Evolutionary conservation across 169 alveolate species (phyloP), one percentile per base, ranked within the genome.

Genomic region (Hammondia hammondi): DNA sequence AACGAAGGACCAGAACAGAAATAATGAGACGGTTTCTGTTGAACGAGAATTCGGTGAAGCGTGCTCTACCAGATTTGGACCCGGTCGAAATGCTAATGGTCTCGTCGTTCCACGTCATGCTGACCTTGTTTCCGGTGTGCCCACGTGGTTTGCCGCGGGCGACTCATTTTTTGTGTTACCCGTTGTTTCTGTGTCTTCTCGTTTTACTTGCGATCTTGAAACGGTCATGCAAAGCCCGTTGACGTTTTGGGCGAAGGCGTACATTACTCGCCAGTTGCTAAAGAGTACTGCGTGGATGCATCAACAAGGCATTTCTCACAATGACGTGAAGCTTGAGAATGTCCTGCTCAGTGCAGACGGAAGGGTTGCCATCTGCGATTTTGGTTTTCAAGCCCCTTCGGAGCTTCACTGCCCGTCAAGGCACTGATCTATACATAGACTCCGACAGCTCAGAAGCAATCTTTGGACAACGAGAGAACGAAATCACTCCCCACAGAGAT

Each of bases 281-380:
- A 17, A 67, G 35, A 67, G 77, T 29, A 29, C 6, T 29, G 77
- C 77, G 32, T 67, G 77, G 77, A 17, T 67, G 77, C 77, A 94
- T n/a, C 72, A 77, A 39, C 0, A 67, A 45, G 94, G 94, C n/a
- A 43, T 94, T 12, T 71, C 72, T 32, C 96, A 94, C 67, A 56
- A 94, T 77, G 96, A 94, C 77, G 32, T 89, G 71, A 89, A 94
- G 43, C 94, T 81, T 4, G 94, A 94, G 85, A 94, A 94, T 57
- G 73, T 94, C 52, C 91, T 94, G 12, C 71, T 94, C 87, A 90
- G 91, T 43, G 92, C 91, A 21, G 93, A 94, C 39, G 96, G 96
- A 29, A 82, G 94, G 46, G 96, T 94, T 52, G 71, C 82, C 56
- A n/a, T 88, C 7, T 94, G 96, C 17, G 96, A 94, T 52, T 94